A percentile compares a stretch with the other conserved stretches of the same genome.
Conservation (phyloP, 805 yeast genomes). For the Metschnikowia baotianmanensis region DNA sequence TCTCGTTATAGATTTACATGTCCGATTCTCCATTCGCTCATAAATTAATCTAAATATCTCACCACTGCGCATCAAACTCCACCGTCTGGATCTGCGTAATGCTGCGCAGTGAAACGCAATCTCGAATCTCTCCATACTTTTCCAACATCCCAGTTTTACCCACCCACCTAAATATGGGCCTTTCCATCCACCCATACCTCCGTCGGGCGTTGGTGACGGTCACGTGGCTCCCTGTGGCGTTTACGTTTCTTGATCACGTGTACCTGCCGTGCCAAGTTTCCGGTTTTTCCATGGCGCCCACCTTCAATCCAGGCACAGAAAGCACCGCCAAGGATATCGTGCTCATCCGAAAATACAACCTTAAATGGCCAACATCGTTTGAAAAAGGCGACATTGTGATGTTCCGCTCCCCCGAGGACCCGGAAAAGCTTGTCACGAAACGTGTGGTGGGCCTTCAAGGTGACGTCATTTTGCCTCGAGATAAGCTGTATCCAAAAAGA, state of each 20-base stretch:
- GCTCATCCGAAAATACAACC: slow-evolving; percentile 62
- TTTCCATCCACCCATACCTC: slow-evolving; percentile 13
- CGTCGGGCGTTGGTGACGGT: slow-evolving; percentile 29
- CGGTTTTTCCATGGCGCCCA: slow-evolving; percentile 88
- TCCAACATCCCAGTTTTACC: not conserved
- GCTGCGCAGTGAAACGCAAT: too few relatives aligned
- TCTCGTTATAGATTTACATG: too few relatives aligned
- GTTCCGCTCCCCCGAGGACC: slow-evolving; percentile 77
- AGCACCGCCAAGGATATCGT: slow-evolving; percentile 56
- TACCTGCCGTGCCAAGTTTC: slow-evolving; percentile 70
- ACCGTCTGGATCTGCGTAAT: too few relatives aligned
- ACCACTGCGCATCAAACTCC: too few relatives aligned
- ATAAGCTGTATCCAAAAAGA: slow-evolving; percentile 61
- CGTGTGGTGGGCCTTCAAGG: slow-evolving; percentile 76
- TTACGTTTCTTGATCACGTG: slow-evolving; percentile 66
- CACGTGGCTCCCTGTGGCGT: slow-evolving; percentile 77
- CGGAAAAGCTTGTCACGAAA: slow-evolving; percentile 73
- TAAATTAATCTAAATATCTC: too few relatives aligned
- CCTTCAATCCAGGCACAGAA: slow-evolving; percentile 67
- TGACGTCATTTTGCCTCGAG: slow-evolving; percentile 59
- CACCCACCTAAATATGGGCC: not conserved
- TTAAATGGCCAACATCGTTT: slow-evolving; percentile 46
- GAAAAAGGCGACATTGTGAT: slow-evolving; percentile 70
- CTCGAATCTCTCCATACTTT: not conserved
- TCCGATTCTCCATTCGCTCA: too few relatives aligned